A percentile compares a stretch with the other conserved stretches of the same genome.
Evolutionary conservation across 306 rosid genomes (phyloP).

Genomic region (Gillenia trifoliata): DNA sequence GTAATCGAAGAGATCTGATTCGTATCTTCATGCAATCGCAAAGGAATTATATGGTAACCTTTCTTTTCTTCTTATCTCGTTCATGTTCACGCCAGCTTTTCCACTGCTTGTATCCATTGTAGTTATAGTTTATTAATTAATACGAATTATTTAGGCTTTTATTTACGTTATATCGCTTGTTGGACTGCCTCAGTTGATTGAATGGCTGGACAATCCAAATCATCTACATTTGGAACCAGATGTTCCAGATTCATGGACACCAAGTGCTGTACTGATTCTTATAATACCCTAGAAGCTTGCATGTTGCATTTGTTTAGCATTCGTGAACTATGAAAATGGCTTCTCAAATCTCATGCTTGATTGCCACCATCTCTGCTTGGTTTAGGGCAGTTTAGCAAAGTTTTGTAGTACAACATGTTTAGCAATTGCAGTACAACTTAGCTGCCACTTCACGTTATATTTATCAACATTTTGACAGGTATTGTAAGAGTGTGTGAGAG

Average conservation of each 20-base stretch:
- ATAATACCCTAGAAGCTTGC: not conserved
- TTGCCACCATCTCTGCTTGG: not conserved
- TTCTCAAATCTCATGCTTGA: not conserved
- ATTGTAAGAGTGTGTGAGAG: not conserved
- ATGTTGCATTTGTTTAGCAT: not conserved
- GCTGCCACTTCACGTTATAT: not conserved
- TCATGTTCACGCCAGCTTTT: not conserved
- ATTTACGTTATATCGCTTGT: not conserved
- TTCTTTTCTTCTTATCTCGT: not conserved
- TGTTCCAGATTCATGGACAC: not conserved
- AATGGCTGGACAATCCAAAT: not conserved
- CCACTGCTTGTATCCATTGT: not conserved
- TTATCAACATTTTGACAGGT: not conserved
- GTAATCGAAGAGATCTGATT: conserved; percentile 11
- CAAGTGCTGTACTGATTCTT: not conserved
- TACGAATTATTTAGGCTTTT: not conserved
- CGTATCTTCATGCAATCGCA: conserved; percentile 9
- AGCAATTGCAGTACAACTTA: not conserved
- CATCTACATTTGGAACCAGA: not conserved
- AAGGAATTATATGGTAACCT: conserved; percentile 4
- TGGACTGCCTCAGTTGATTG: not conserved
- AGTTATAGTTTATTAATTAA: not conserved
- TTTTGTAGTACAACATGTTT: not conserved
- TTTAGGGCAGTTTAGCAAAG: not conserved
- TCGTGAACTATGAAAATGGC: not conserved